phyloP scores from a whole-genome alignment of 805 yeast species.

The Suhomyces sp. region DNA sequence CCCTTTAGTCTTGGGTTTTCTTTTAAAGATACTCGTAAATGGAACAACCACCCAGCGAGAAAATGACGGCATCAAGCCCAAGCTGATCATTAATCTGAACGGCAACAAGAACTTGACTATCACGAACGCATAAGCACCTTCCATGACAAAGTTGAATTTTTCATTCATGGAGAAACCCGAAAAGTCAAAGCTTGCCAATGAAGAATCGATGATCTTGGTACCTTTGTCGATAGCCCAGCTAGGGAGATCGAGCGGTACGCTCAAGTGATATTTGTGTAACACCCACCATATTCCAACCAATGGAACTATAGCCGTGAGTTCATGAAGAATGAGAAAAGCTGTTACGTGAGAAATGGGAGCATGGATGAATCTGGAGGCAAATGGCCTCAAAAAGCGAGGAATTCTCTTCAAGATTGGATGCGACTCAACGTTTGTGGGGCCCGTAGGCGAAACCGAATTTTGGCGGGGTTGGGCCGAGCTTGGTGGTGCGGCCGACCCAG shows the following conservation, averaged over 20 bases:
- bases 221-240: conserved; percentile 62
- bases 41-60: conserved; percentile 53
- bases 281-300: conserved; percentile 65
- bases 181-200: conserved; percentile 40
- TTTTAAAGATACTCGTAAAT: conserved; percentile 25
- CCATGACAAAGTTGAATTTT: conserved; percentile 54
- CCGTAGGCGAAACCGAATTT: background rate
- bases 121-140: conserved; percentile 76
- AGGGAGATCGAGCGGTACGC: conserved; percentile 54
- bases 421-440: background rate
- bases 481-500: background rate
- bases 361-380: conserved; percentile 46
- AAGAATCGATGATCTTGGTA: conserved; percentile 51
- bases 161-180: conserved; percentile 41
- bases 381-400: conserved; percentile 50
- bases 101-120: conserved; percentile 62
- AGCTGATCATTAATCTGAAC: conserved; percentile 47
- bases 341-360: conserved; percentile 63
- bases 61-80: conserved; percentile 56
- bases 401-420: conserved; percentile 36
- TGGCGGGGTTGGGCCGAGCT: background rate
- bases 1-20: conserved; percentile 3
- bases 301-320: conserved; percentile 71
- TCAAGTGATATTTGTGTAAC: conserved; percentile 52
- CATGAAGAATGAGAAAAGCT: conserved; percentile 68